These are phyloP conservation scores for Dryas drummondii DNA, from an alignment of 306 rosid species.

Conservation along the genomic window DNA sequence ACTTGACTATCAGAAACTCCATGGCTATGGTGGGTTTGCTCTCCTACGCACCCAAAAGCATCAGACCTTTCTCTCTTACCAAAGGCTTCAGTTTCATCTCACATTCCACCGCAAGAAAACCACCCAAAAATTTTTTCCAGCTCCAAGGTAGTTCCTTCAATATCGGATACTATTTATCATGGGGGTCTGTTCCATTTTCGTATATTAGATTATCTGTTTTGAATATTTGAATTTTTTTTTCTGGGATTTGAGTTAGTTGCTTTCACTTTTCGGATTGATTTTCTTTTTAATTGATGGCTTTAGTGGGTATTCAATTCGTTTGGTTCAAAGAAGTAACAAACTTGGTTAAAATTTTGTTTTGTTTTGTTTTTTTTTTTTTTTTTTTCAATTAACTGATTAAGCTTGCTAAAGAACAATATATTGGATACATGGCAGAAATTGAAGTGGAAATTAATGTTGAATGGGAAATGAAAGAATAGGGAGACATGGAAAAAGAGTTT, in stretches of 20 bases:
- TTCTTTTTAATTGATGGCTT: conserved; percentile 1
- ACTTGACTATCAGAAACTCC: conserved; percentile 34
- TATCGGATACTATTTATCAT: background rate
- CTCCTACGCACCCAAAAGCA: conserved; percentile 40
- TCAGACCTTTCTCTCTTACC: conserved; percentile 27
- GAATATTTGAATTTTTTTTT: background rate
- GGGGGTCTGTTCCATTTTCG: background rate
- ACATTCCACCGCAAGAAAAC: conserved; percentile 36
- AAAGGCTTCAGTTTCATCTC: conserved; percentile 41
- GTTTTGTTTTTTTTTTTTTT: no score
- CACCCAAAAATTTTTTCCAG: conserved; percentile 44
- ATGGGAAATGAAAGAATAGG: background rate
- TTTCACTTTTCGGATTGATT: background rate
- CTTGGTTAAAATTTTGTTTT: background rate
- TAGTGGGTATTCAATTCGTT: background rate
- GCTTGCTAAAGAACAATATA: conserved; percentile 1
- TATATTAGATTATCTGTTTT: background rate
- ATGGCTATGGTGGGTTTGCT: conserved; percentile 47
- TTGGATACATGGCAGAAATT: conserved; percentile 10
- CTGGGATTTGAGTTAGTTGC: background rate
- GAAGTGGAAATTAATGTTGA: background rate
- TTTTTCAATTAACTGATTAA: background rate
- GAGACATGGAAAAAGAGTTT: background rate
- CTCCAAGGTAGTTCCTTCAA: conserved; percentile 54
- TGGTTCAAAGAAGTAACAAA: background rate